Evolutionary conservation across 306 rosid species (phyloP), one percentile per base, ranked within the genome.

Genomic region (Erythrophleum fordii): DNA sequence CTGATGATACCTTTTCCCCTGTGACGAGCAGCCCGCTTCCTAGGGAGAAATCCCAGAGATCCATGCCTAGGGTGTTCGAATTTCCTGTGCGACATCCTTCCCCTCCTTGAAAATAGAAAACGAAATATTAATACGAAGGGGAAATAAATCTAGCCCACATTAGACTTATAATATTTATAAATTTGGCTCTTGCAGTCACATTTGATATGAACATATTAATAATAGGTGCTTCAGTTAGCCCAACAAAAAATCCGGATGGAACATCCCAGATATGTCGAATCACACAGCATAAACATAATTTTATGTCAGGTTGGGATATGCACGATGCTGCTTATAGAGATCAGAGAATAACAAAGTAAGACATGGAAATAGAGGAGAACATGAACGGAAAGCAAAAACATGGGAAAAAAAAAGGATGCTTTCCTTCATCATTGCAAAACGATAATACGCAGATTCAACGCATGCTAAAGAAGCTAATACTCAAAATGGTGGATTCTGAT

Each of bases 51-150:
- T 68, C 97, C 93, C 75, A 92, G 88, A 1, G 97, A 92, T 2
- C 97, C 97, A 55, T 92, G 97, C 67, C 97, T 89, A 29, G 93
- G 97, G 86, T 92, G 97, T 74, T 92, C 97, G 80, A 92, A 92
- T 89, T 92, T 92, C 89, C 95, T 88, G 88, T 91, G 97, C 72
- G 97, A 92, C 95, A 92, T 92, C 69, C 68, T 88, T 44, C 76
- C 67, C 76, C 77, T 82, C 77, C 88, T 81, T 22, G 79, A 31
- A 35, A 42, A 41, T 3, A n/a, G n/a, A 64, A 31, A 49, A 41
- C 12, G 18, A 58, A 23, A 29, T 16, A 70, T 28, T 11, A 69
- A 0, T 16, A 28, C 6, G 17, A 61, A 29, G 8, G 12, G 22
- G 68, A 34, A 11, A 10, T 0, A 37, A 8, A 16, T 1, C 3